phyloP scores from a whole-genome alignment of 208 protist genomes.

The Leishmania arabica region DNA sequence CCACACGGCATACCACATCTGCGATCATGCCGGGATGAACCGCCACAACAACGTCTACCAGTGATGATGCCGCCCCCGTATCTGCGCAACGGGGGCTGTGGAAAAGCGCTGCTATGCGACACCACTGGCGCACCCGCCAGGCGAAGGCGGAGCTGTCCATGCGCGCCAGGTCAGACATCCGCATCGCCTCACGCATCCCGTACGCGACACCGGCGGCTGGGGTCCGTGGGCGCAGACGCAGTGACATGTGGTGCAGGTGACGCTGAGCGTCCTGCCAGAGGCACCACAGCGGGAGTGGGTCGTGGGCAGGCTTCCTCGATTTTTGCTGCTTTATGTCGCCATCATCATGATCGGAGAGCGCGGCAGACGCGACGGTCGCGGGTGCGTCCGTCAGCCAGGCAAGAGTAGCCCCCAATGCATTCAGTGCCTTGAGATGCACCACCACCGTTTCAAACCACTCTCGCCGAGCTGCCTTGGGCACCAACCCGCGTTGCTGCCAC shows the following conservation, averaged over 20 bases:
- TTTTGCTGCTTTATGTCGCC: slow-evolving; percentile 4
- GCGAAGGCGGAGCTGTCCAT: slow-evolving; percentile 46
- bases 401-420: slow-evolving; percentile 10
- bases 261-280: slow-evolving; percentile 46
- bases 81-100: neutral
- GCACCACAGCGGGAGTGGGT: slow-evolving; percentile 27
- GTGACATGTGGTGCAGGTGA: slow-evolving; percentile 36
- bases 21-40: slow-evolving; percentile 3
- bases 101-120: neutral
- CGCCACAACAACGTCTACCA: neutral
- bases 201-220: slow-evolving; percentile 18
- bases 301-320: slow-evolving; percentile 7
- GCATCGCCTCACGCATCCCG: slow-evolving; percentile 28
- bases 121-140: slow-evolving; percentile 33
- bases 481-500: slow-evolving; percentile 20
- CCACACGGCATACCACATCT: neutral
- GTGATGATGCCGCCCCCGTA: neutral
- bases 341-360: neutral
- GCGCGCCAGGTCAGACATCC: slow-evolving; percentile 19
- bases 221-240: slow-evolving; percentile 28
- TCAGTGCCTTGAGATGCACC: slow-evolving; percentile 26
- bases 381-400: slow-evolving; percentile 23
- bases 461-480: slow-evolving; percentile 29
- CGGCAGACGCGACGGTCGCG: neutral
- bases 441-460: slow-evolving; percentile 69